Base-by-base conservation (phyloP, 1,284 basidiomycete species). In the Amylostereum chailletii region DNA sequence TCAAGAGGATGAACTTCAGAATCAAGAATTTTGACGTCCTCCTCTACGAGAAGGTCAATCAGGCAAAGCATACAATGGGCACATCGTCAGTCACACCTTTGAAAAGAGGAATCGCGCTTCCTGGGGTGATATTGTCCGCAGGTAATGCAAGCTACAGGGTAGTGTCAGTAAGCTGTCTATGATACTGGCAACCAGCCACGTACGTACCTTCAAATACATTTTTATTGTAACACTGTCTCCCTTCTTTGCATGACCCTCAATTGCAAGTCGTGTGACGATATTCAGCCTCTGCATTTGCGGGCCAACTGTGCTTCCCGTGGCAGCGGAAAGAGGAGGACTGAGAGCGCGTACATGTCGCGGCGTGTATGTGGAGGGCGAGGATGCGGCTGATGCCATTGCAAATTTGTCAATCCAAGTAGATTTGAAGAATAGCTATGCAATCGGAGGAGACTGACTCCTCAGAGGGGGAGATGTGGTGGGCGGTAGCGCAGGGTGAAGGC, bases 1-100 rank as follows among this genome's bases (percentile, higher is more conserved):
- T 89, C 83, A 30, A 90, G 69, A 7, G 87, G 86, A 57, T 90
- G 87, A 2, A 87, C 76, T 60, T 83, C 75, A 8, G 81, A 82
- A 11, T 75, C 74, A 42, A 85, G 60, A 45, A 90, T 75, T 62
- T 85, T 87, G 49, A 90, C 65, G 58, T 84, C 86, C 54, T 85
- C 84, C 79, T 90, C 86, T 86, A 58, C 29, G 51, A 46, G 36
- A 44, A 42, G 26, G 19, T 49, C 30, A 43, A 45, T n/a, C 40
- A 19, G 36, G 7, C 11, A 5, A 10, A n/a, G 31, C 29, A 53
- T 34, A 39, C 40, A 10, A 9, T 19, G 3, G 8, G 26, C 26
- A 37, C 38, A 5, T 47, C 27, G 34, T 30, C 37, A 26, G 9
- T 63, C 71, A 50, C 54, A 83, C 86, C 86, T 57, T 81, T 79